Percentiles rank a stretch among this genome's conserved stretches.
These are phyloP conservation scores for Aspergillus brunneoviolaceus DNA, from an alignment of 2,329 filamentous ascomycete species.

Conservation along the genomic window DNA sequence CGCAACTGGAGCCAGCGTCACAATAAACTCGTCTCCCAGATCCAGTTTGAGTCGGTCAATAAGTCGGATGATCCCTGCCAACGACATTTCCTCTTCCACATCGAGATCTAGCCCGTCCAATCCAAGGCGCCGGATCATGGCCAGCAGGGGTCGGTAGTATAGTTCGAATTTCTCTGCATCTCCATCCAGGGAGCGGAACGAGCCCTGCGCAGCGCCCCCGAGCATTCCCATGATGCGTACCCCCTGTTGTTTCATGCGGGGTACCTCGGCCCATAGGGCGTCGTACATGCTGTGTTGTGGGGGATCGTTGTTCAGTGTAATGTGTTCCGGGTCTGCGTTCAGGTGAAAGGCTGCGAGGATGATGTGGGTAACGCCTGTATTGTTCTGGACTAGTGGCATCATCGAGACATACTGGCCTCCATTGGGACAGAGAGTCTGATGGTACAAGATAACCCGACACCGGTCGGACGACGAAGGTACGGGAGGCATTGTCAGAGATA, in stretches of 20 bases:
- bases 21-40: slow-evolving; percentile 60
- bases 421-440: slow-evolving; percentile 62
- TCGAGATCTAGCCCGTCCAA: slow-evolving; percentile 75
- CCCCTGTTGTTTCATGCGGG: slow-evolving; percentile 67
- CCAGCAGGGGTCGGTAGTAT: slow-evolving; percentile 69
- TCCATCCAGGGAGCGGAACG: slow-evolving; percentile 63
- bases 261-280: slow-evolving; percentile 76
- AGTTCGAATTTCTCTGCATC: slow-evolving; percentile 63
- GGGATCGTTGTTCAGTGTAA: slow-evolving; percentile 78
- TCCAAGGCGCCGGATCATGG: slow-evolving; percentile 60
- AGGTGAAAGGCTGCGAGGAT: slow-evolving; percentile 86
- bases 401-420: slow-evolving; percentile 59
- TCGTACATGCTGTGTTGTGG: slow-evolving; percentile 67
- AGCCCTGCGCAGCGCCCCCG: slow-evolving; percentile 78
- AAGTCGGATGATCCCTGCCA: slow-evolving; percentile 64
- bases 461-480: slow-evolving; percentile 28
- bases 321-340: slow-evolving; percentile 63
- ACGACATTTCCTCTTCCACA: slow-evolving; percentile 73
- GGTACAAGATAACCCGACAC: slow-evolving; percentile 53
- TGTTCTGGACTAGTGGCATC: slow-evolving; percentile 59
- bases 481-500: slow-evolving; percentile 38
- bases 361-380: slow-evolving; percentile 71
- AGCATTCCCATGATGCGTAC: slow-evolving; percentile 84
- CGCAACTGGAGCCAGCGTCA: slow-evolving; percentile 80
- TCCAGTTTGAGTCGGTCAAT: slow-evolving; percentile 63